Evolutionary conservation across 2,329 filamentous ascomycete species (phyloP), one percentile per base, ranked within the genome.

Genomic region (Exserohilum turcica): DNA sequence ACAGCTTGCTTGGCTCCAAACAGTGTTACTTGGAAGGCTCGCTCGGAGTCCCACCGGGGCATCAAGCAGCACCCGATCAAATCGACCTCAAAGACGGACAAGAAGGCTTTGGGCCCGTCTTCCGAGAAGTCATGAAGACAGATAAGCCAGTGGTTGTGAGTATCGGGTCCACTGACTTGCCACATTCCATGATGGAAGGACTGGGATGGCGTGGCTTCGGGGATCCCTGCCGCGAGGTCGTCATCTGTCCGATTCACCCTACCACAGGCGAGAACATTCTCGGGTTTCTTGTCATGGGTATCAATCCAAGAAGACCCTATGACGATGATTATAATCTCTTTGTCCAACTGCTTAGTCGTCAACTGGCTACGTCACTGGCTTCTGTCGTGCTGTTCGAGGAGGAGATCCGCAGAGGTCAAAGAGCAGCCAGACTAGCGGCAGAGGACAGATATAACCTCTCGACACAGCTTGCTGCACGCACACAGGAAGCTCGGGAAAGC

Each of bases 351-450:
- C 76, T 93, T 5, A 87, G 86, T 40, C 83, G 89, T 18, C 90
- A 93, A 68, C 78, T 93, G 7, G 89, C 87, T 7, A 93, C 90
- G 0, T 91, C 89, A 0, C 82, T 93, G 71, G 90, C 90, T 1
- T 92, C 89, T 0, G 90, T 92, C 0, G 88, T 92, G 0, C 74
- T 94, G 1, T 92, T 92, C 52, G 90, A 93, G 68, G 90, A 93
- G 61, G 90, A 94, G 68, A 92, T 93, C 59, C 84, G 83, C 53
- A 82, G 89, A 55, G 88, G 89, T 0, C 86, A 91, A 71, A 82
- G 81, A 62, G 90, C 89, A 1, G 90, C 90, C 16, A 85, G 84
- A 49, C 78, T 92, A 29, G 90, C 90, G 8, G 89, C 89, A 2
- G 77, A 90, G 56, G 90, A 94, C 71, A 85, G 88, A 2, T 88